Conservation (phyloP, 345 rosid genomes). For the Lagerstroemia speciosa region DNA sequence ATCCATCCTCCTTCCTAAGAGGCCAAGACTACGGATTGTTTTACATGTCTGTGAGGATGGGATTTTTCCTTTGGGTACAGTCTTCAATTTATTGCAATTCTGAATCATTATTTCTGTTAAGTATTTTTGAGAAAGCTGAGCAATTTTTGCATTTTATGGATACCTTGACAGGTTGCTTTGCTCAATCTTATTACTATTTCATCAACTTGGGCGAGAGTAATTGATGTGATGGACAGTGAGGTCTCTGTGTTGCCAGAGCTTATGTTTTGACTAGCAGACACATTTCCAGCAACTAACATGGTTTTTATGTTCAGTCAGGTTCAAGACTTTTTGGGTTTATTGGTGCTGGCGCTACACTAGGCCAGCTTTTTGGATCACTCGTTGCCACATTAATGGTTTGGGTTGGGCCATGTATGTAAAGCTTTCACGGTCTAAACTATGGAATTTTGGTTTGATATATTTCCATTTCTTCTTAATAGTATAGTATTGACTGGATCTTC, state of each 20-base stretch:
- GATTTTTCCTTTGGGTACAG: slow-evolving; percentile 83
- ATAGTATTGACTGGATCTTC: slow-evolving; percentile 9
- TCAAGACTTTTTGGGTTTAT: slow-evolving; percentile 92
- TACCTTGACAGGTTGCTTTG: slow-evolving; percentile 53
- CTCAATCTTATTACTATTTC: slow-evolving; percentile 89
- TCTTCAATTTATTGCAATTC: slow-evolving; percentile 6
- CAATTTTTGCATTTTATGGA: neutral
- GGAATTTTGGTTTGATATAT: slow-evolving; percentile 11
- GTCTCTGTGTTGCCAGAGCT: slow-evolving; percentile 25
- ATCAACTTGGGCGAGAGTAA: slow-evolving; percentile 93
- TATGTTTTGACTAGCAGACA: slow-evolving; percentile 2
- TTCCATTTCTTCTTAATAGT: neutral
- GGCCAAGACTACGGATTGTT: slow-evolving; percentile 60
- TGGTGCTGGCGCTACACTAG: slow-evolving; percentile 96
- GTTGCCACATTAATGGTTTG: slow-evolving; percentile 81
- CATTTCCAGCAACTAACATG: slow-evolving; percentile 21
- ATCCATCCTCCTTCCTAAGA: slow-evolving; percentile 22
- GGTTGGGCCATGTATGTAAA: slow-evolving; percentile 75
- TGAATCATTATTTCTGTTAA: neutral
- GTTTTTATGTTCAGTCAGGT: slow-evolving; percentile 68
- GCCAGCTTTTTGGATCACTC: slow-evolving; percentile 90
- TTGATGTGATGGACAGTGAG: slow-evolving; percentile 91
- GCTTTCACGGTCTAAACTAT: slow-evolving; percentile 7
- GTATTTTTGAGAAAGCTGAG: neutral
- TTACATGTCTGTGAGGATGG: slow-evolving; percentile 72